Evolutionary conservation across 345 rosid genomes (phyloP).

Genomic region (Abelmoschus esculentus): DNA sequence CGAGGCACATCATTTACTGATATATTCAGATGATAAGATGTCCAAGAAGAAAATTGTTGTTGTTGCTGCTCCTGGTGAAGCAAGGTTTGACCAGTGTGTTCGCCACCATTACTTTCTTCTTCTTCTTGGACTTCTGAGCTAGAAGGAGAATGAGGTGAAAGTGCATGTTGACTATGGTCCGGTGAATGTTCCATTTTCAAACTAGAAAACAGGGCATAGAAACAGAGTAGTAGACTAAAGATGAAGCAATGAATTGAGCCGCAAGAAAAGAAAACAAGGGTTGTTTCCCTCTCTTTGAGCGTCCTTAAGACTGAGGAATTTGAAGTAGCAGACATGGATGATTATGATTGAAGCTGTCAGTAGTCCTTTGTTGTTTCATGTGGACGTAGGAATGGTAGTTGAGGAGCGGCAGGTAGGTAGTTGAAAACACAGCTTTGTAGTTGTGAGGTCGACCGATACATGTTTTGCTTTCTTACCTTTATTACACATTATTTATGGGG

Average conservation of each 20-base stretch:
- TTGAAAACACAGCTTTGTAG: not conserved
- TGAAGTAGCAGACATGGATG: constrained; percentile 7
- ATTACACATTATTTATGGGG: not conserved
- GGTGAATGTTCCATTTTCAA: constrained; percentile 18
- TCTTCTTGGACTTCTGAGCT: constrained; percentile 16
- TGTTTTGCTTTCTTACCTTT: not conserved
- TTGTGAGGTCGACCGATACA: not conserved
- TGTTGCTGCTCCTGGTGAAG: constrained; percentile 8
- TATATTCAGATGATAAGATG: constrained; percentile 22
- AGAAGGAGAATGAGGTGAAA: constrained; percentile 16
- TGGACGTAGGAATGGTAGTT: constrained; percentile 7
- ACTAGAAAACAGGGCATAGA: not conserved
- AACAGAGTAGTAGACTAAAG: not conserved
- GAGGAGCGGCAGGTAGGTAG: constrained; percentile 7
- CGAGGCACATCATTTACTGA: constrained; percentile 17
- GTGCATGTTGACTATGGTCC: not conserved
- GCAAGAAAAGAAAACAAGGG: not conserved
- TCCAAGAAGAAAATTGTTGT: constrained; percentile 9
- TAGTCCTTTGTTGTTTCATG: not conserved
- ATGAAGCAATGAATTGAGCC: not conserved
- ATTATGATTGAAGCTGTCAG: not conserved
- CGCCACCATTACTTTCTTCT: constrained; percentile 15
- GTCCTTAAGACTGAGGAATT: not conserved
- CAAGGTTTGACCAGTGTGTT: not conserved
- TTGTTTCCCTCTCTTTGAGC: not conserved